Percentiles rank a stretch among this genome's conserved stretches.
Evolutionary conservation across 2,329 filamentous ascomycete species (phyloP).

Genomic region (Teratosphaeria epicoccoides): DNA sequence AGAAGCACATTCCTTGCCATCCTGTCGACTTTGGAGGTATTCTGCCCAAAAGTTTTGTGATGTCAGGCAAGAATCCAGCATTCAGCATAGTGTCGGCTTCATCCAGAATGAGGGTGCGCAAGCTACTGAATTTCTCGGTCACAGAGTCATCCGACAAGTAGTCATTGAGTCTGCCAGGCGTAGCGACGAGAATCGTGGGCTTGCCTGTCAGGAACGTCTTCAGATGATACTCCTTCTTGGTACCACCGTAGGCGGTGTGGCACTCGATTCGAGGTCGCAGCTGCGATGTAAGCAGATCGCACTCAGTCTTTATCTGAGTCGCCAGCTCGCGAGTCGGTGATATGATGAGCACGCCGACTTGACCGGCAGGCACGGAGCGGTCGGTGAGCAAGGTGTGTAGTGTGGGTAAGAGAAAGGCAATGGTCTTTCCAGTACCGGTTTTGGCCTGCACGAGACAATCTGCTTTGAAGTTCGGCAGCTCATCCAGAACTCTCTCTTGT

Average conservation of each 20-base stretch:
- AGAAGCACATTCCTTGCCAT: conserved; percentile 42
- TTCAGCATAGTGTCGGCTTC: conserved; percentile 82
- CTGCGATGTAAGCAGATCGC: conserved; percentile 80
- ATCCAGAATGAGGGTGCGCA: conserved; percentile 37
- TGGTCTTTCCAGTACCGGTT: conserved; percentile 88
- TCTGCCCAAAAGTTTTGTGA: conserved; percentile 41
- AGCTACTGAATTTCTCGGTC: conserved; percentile 35
- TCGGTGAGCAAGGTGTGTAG: conserved; percentile 75
- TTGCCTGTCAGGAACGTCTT: conserved; percentile 56
- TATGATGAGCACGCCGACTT: conserved; percentile 81
- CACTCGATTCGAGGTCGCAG: conserved; percentile 67
- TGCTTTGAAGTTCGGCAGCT: conserved; percentile 38
- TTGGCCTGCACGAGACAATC: conserved; percentile 59
- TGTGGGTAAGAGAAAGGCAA: conserved; percentile 80
- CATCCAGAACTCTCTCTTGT: conserved; percentile 42
- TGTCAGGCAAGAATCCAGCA: conserved; percentile 42
- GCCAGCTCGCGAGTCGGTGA: conserved; percentile 61
- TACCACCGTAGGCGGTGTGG: conserved; percentile 56
- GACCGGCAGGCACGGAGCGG: conserved; percentile 57
- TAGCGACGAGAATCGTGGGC: conserved; percentile 78
- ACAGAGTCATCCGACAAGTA: conserved; percentile 60
- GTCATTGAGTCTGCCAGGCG: conserved; percentile 75
- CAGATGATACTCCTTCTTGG: conserved; percentile 74
- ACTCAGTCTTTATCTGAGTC: conserved; percentile 55
- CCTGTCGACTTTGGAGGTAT: conserved; percentile 41